Evolutionary conservation across 192 early-diverging fungal genomes (phyloP), one percentile per base, ranked within the genome.

Genomic region (Umbelopsis vinacea): DNA sequence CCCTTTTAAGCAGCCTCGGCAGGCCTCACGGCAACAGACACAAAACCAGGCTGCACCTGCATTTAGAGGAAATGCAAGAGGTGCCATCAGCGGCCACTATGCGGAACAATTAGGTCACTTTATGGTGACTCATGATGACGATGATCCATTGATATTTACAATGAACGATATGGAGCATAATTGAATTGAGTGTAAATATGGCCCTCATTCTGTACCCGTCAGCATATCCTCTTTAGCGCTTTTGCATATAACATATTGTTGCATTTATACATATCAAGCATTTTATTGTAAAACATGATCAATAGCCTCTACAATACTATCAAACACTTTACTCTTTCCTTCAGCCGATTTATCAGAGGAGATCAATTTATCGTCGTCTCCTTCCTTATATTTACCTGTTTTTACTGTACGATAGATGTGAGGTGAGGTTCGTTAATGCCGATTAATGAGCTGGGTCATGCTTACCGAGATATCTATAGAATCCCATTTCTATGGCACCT

Each of bases 331-430:
- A 50, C 86, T 79, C 6, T 88, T 74, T 71, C 52, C 50, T 9
- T 29, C 17, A 33, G 14, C 15, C 22, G 33, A 23, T 15, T 78
- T 78, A 7, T 75, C 73, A 47, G 72, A 76, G 5, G 73, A 52
- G 40, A 0, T 12, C 7, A 86, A 81, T 37, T 80, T 80, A 7
- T 75, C 26, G 76, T 95, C 93, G 73, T 97, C 95, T 12, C 86
- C 87, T 2, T 81, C 24, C 23, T 89, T 78, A 77, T 96, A 97
- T 75, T 97, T 95, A 2, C 94, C 94, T 8, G 94, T 96, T 40
- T 87, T 83, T 38, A 97, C 93, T 68, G 84, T 74, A 29, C 72
- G 78, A 11, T 67, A 68, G 8, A 45, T 33, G 43, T 68, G 5
- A 46, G 17, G 45, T 26, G 6, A 55, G 24, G 33, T 6, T 6